Percentiles rank a stretch among this genome's conserved stretches.
These are phyloP conservation scores for Trapa bicornis DNA, from an alignment of 345 rosid genomes.

Conservation along the genomic window DNA sequence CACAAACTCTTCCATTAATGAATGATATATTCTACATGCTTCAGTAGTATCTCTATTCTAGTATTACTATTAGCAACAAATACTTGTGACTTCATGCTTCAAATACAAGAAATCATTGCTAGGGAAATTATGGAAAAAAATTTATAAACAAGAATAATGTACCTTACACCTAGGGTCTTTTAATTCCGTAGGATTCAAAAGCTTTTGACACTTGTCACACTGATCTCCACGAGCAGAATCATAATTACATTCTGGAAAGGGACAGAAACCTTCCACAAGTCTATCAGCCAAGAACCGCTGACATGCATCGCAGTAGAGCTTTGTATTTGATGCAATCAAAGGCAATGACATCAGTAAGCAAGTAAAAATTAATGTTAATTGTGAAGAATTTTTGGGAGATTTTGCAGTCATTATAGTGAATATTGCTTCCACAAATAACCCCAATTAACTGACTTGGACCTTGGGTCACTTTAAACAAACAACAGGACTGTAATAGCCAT, in stretches of 20 bases:
- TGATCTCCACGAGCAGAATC: constrained; percentile 97
- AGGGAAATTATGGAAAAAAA: background rate
- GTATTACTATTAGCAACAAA: no score
- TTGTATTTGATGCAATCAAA: constrained; percentile 14
- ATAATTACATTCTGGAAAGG: constrained; percentile 53
- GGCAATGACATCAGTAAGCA: constrained; percentile 3
- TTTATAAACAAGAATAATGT: constrained; percentile 1
- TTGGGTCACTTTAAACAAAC: background rate
- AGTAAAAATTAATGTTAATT: background rate
- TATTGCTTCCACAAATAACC: background rate
- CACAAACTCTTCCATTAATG: no score
- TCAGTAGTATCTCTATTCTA: no score
- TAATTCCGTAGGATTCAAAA: constrained; percentile 79
- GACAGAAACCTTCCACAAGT: constrained; percentile 87
- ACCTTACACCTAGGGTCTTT: constrained; percentile 92
- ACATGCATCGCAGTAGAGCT: constrained; percentile 88
- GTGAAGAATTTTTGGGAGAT: background rate
- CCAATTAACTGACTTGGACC: background rate
- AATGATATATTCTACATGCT: no score
- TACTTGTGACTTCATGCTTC: background rate
- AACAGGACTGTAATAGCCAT: background rate
- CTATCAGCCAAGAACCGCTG: constrained; percentile 77
- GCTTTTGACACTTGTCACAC: constrained; percentile 84
- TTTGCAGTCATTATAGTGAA: background rate
- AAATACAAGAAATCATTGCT: background rate